phyloP scores from a whole-genome alignment of 768 basidiomycete species.

The Tubosaeta sp. region DNA sequence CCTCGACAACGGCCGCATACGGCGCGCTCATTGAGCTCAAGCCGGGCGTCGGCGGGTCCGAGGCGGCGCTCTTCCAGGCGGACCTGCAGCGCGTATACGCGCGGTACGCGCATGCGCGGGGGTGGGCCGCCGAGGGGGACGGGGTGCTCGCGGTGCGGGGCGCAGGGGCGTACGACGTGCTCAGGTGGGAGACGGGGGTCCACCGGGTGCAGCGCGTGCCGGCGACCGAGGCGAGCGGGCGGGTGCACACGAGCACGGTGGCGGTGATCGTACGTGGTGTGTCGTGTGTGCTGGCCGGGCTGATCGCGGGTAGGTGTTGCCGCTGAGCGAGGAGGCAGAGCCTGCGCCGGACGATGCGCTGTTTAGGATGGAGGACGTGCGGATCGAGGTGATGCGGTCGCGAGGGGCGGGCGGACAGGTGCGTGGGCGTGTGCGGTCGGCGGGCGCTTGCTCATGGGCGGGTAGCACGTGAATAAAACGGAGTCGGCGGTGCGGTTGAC shows the following conservation, averaged over 20 bases:
- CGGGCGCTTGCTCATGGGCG: background rate
- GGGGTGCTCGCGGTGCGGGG: slow-evolving; percentile 80
- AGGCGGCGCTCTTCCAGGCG: slow-evolving; percentile 75
- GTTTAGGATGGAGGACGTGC: slow-evolving; percentile 82
- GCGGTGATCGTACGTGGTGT: slow-evolving; percentile 66
- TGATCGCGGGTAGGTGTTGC: slow-evolving; percentile 54
- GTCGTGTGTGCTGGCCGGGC: background rate
- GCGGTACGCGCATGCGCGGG: slow-evolving; percentile 48
- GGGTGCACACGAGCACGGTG: slow-evolving; percentile 90
- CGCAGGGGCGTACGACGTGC: slow-evolving; percentile 66
- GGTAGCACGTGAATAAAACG: slow-evolving; percentile 96
- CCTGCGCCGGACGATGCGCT: slow-evolving; percentile 52
- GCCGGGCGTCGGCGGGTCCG: slow-evolving; percentile 88
- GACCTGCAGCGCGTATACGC: slow-evolving; percentile 83
- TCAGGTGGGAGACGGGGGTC: slow-evolving; percentile 92
- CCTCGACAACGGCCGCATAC: slow-evolving; percentile 58
- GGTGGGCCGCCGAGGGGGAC: slow-evolving; percentile 77
- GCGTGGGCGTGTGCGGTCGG: slow-evolving; percentile 9
- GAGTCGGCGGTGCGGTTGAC: slow-evolving; percentile 96
- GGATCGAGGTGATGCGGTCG: slow-evolving; percentile 91
- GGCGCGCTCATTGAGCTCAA: slow-evolving; percentile 89
- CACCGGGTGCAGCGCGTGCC: slow-evolving; percentile 96
- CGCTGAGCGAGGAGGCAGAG: slow-evolving; percentile 66
- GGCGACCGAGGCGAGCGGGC: slow-evolving; percentile 80
- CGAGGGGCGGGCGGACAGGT: slow-evolving; percentile 98